phyloP scores from a whole-genome alignment of 2,329 filamentous ascomycete species.

The Verticillium alfalfae region DNA sequence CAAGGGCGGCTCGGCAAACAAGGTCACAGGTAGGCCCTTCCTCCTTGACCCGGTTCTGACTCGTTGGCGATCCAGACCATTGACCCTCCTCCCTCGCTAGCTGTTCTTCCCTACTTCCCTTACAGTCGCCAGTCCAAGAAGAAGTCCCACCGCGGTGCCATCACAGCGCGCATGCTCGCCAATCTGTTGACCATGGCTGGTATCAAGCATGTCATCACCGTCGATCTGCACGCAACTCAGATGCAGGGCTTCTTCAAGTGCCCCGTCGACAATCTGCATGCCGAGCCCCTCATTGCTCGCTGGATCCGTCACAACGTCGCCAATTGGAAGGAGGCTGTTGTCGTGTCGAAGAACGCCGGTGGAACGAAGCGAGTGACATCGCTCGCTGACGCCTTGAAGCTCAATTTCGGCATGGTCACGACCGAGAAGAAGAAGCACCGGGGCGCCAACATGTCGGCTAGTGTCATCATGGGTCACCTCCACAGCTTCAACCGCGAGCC shows the following conservation, averaged over 20 bases:
- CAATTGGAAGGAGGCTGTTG: constrained; percentile 85
- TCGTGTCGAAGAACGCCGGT: constrained; percentile 96
- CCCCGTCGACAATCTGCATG: constrained; percentile 94
- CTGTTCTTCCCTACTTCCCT: constrained; percentile 92
- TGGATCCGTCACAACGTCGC: constrained; percentile 90
- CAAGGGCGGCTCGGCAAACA: constrained; percentile 95
- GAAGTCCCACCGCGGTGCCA: constrained; percentile 93
- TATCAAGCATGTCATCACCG: constrained; percentile 94
- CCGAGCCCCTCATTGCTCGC: constrained; percentile 88
- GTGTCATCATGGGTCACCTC: constrained; percentile 68
- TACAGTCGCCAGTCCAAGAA: constrained; percentile 99
- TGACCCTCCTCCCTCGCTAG: constrained; percentile 32
- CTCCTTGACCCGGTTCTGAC: background rate
- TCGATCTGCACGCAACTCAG: constrained; percentile 94
- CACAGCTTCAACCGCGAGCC: constrained; percentile 51
- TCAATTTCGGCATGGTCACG: constrained; percentile 96
- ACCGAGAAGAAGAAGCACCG: constrained; percentile 70
- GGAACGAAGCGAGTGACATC: constrained; percentile 97
- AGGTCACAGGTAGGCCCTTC: constrained; percentile 73
- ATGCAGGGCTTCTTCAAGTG: constrained; percentile 99
- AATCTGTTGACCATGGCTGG: constrained; percentile 91
- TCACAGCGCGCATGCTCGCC: constrained; percentile 94
- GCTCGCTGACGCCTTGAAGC: constrained; percentile 87
- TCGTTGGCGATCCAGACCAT: constrained; percentile 2
- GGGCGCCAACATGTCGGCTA: constrained; percentile 64